These are phyloP conservation scores for Aaosphaeria pasadenensis DNA, from an alignment of 2,329 filamentous ascomycete genomes.

Conservation along the genomic window DNA sequence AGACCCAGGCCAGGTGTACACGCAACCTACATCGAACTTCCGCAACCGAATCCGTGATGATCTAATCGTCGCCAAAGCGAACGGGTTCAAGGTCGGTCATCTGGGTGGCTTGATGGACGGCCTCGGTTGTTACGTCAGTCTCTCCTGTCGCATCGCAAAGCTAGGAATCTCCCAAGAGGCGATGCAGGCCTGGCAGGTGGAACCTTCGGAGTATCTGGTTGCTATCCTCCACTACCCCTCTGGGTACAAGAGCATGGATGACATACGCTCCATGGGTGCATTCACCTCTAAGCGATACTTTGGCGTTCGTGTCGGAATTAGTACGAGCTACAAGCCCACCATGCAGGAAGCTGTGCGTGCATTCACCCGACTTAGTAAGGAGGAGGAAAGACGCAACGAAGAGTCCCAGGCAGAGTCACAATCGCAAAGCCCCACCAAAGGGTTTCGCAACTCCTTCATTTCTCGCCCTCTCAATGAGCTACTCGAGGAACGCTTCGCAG, in stretches of 20 bases:
- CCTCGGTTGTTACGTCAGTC: conserved; percentile 55
- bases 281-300: conserved; percentile 36
- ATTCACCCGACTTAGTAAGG: conserved; percentile 45
- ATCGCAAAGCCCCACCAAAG: conserved; percentile 8
- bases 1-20: conserved; percentile 5
- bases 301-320: conserved; percentile 68
- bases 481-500: conserved; percentile 63
- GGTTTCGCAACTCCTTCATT: conserved; percentile 63
- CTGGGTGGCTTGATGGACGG: conserved; percentile 51
- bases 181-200: conserved; percentile 73
- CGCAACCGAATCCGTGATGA: conserved; percentile 55
- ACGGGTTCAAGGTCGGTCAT: conserved; percentile 69
- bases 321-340: conserved; percentile 69
- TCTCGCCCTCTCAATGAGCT: conserved; percentile 68
- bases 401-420: conserved; percentile 12
- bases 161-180: conserved; percentile 72
- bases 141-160: conserved; percentile 68
- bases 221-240: conserved; percentile 64
- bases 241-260: conserved; percentile 61
- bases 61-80: conserved; percentile 57
- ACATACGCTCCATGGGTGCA: conserved; percentile 46
- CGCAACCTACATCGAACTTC: conserved; percentile 21
- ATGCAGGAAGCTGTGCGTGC: conserved; percentile 51
- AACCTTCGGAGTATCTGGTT: conserved; percentile 66
- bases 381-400: conserved; percentile 24